Evolutionary conservation across 495 filamentous ascomycete genomes (phyloP).

Genomic region (Ascobolus immersus): DNA sequence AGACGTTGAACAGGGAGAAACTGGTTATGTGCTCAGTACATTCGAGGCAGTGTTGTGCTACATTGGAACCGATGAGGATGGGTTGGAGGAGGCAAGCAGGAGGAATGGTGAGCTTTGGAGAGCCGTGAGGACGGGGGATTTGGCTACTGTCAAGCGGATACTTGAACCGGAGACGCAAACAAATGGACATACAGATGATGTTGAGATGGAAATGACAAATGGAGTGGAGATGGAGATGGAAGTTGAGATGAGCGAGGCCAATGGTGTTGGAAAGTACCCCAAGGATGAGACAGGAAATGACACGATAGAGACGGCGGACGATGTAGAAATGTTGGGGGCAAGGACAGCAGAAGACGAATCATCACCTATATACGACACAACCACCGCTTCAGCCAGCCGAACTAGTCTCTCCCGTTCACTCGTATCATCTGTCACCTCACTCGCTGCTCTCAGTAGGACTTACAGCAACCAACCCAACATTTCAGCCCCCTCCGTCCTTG

Average conservation of each 20-base stretch:
- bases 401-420: no score
- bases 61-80: constrained; percentile 56
- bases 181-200: constrained; percentile 1
- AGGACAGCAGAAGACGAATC: no score
- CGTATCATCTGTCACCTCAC: no score
- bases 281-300: no score
- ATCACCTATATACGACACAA: no score
- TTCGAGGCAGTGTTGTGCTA: constrained; percentile 90
- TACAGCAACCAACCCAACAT: no score
- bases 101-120: constrained; percentile 77
- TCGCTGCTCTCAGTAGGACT: no score
- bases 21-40: constrained; percentile 90
- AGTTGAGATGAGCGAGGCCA: neutral
- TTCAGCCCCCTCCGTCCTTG: no score
- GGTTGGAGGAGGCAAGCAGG: constrained; percentile 55
- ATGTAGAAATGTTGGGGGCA: no score
- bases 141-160: constrained; percentile 49
- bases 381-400: no score
- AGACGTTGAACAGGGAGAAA: constrained; percentile 89
- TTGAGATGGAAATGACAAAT: neutral
- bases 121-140: constrained; percentile 46
- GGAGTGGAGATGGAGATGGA: neutral
- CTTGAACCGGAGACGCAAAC: constrained; percentile 32
- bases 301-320: no score
- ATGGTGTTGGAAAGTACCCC: neutral